Percentiles rank a stretch among this genome's conserved stretches.
Evolutionary conservation across 2,329 filamentous ascomycete genomes (phyloP).

Genomic region (Pseudopithomyces chartarum): DNA sequence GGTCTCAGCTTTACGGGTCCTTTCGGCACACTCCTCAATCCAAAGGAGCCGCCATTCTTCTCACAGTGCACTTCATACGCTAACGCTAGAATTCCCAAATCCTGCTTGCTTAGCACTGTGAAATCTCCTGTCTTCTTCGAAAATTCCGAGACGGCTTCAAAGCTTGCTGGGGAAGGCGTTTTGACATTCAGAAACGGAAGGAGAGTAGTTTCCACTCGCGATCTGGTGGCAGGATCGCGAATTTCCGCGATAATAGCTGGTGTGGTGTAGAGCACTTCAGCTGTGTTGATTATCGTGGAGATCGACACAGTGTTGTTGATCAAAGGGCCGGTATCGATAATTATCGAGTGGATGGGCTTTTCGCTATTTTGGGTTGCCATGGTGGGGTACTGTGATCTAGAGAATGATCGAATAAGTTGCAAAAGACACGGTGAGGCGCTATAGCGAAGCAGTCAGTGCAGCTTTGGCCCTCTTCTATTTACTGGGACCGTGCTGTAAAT

Average conservation of each 20-base stretch:
- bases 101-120: conserved; percentile 82
- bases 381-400: background rate
- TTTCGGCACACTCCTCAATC: conserved; percentile 75
- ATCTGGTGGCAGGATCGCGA: conserved; percentile 77
- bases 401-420: background rate
- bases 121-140: conserved; percentile 88
- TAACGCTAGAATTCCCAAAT: conserved; percentile 87
- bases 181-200: conserved; percentile 82
- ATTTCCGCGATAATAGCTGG: conserved; percentile 88
- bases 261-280: conserved; percentile 69
- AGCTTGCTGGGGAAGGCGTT: conserved; percentile 73
- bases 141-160: conserved; percentile 82
- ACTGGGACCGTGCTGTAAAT: background rate
- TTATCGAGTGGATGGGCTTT: conserved; percentile 80
- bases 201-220: conserved; percentile 81
- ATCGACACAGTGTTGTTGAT: conserved; percentile 90
- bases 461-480: background rate
- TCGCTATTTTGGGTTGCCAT: conserved; percentile 33
- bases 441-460: too few species aligned
- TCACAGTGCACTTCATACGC: conserved; percentile 96
- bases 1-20: conserved; percentile 72
- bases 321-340: conserved; percentile 89
- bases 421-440: too few species aligned
- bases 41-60: conserved; percentile 86
- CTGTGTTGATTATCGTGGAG: conserved; percentile 78